Conservation (phyloP, 768 basidiomycete genomes). For the Lyophyllum shimeji region DNA sequence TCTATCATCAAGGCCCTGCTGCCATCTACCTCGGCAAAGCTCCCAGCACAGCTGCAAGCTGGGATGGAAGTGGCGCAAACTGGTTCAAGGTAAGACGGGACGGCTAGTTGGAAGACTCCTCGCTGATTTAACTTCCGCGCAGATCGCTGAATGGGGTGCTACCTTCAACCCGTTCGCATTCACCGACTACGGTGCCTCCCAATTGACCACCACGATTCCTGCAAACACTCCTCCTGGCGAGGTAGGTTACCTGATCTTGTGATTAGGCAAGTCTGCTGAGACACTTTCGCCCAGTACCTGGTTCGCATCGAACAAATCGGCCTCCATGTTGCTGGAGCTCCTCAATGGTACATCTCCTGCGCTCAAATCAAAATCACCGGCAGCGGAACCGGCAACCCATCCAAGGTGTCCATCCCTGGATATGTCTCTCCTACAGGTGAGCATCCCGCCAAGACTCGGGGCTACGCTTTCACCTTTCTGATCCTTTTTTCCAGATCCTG, state of each 20-base stretch:
- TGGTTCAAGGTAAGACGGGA: constrained; percentile 41
- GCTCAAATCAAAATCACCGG: background rate
- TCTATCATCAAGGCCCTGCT: constrained; percentile 29
- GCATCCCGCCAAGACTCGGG: background rate
- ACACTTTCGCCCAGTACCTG: constrained; percentile 21
- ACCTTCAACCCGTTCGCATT: constrained; percentile 24
- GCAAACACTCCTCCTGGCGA: constrained; percentile 29
- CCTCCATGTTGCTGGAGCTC: constrained; percentile 42
- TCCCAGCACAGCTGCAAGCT: constrained; percentile 28
- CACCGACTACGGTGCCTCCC: constrained; percentile 17
- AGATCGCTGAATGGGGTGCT: constrained; percentile 26
- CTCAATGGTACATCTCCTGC: constrained; percentile 44
- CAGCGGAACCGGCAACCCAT: constrained; percentile 32
- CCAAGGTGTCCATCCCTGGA: constrained; percentile 48
- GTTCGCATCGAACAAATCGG: constrained; percentile 38
- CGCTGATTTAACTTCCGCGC: background rate
- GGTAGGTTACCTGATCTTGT: constrained; percentile 3
- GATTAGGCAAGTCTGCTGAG: background rate
- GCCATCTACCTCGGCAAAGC: constrained; percentile 38
- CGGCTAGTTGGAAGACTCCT: background rate
- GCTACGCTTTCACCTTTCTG: background rate
- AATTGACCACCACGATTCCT: constrained; percentile 32
- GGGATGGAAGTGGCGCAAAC: constrained; percentile 37
- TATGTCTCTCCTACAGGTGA: constrained; percentile 37
- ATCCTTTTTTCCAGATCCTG: constrained; percentile 27